Conservation (phyloP, 2,329 filamentous ascomycete species). For the Orbilia quercus region DNA sequence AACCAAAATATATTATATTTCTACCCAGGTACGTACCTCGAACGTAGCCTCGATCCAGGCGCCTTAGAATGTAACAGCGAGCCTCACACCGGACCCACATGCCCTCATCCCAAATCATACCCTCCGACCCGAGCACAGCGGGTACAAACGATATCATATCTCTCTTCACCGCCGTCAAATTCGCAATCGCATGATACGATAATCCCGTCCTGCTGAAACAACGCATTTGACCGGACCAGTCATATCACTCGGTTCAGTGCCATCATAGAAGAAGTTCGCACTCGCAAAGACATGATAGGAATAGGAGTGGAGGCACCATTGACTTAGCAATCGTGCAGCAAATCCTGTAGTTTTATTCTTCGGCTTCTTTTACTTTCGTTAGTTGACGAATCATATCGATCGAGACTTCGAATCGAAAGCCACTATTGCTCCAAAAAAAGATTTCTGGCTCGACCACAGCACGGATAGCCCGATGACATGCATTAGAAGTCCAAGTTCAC, state of each 20-base stretch:
- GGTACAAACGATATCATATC: background rate
- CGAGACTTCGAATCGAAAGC: background rate
- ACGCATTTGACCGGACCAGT: slow-evolving; percentile 4
- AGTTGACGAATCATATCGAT: slow-evolving; percentile 1
- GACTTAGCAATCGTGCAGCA: no score
- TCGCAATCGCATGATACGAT: background rate
- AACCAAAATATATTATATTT: no score
- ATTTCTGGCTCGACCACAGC: background rate
- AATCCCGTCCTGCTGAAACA: slow-evolving; percentile 1
- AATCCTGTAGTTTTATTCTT: background rate
- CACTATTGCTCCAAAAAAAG: background rate
- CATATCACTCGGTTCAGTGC: background rate
- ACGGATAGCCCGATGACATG: slow-evolving; percentile 41
- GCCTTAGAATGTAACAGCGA: no score
- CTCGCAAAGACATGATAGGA: slow-evolving; percentile 1
- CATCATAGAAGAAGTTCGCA: background rate
- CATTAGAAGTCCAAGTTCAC: slow-evolving; percentile 22
- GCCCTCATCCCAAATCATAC: slow-evolving; percentile 3
- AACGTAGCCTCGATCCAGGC: no score
- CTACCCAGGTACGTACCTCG: background rate
- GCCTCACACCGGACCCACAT: slow-evolving; percentile 8
- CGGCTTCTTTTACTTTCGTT: background rate
- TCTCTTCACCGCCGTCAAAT: background rate
- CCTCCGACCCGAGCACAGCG: slow-evolving; percentile 7
- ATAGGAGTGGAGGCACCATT: no score